Percentiles rank a stretch among this genome's conserved stretches.
Conservation (phyloP, 1,139 yeast genomes). For the Geotrichum cucujoidarum region DNA sequence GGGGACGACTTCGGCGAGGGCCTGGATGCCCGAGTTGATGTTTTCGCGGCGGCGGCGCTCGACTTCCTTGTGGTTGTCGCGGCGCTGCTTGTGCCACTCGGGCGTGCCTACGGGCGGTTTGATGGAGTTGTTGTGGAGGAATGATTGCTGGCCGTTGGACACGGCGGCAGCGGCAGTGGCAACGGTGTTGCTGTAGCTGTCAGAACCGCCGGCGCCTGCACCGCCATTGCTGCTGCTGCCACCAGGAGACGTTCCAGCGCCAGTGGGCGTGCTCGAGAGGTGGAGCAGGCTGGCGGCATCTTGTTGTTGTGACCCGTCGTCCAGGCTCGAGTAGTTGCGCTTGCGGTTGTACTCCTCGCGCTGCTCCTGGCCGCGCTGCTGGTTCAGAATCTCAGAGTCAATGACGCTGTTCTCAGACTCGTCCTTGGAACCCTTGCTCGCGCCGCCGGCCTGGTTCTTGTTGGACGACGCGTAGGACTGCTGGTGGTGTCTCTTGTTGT, state of each 20-base stretch:
- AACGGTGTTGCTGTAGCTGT: constrained; percentile 8
- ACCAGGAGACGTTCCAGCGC: neutral
- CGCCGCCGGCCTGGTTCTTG: neutral
- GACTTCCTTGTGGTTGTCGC: constrained; percentile 93
- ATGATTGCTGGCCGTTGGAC: neutral
- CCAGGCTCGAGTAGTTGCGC: neutral
- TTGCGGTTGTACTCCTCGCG: neutral
- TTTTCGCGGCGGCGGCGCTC: constrained; percentile 94
- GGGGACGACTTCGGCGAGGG: constrained; percentile 76
- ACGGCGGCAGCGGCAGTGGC: constrained; percentile 15
- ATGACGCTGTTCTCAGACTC: constrained; percentile 1
- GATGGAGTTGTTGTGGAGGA: neutral
- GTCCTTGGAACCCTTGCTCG: neutral
- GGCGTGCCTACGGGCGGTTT: constrained; percentile 55
- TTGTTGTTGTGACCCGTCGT: neutral
- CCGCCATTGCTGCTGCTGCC: constrained; percentile 2
- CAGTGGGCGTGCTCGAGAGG: neutral
- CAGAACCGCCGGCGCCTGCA: neutral
- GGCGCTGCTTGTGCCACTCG: constrained; percentile 79
- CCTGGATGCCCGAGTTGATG: constrained; percentile 83
- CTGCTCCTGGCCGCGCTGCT: constrained; percentile 3
- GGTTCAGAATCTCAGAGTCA: constrained; percentile 7
- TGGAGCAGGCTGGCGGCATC: neutral
- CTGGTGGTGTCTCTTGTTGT: too few species aligned
- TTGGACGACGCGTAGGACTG: too few species aligned